A percentile compares a stretch with the other conserved stretches of the same genome.
Conservation (phyloP, 2,329 filamentous ascomycete genomes). For the Phialemoniopsis sp. region DNA sequence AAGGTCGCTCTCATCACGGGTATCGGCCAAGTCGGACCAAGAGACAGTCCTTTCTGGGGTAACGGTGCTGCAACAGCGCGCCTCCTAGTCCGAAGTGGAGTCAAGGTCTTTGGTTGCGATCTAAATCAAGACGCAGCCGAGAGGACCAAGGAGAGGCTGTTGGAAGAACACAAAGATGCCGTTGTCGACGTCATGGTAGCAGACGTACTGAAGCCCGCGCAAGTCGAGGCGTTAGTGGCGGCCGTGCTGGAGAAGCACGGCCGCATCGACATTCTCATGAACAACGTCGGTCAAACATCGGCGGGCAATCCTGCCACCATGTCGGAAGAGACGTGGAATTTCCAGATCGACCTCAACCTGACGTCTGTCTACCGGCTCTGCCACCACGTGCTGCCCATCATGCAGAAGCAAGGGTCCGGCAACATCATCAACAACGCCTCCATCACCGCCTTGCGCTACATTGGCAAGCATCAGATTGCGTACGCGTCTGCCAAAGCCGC, state of each 20-base stretch:
- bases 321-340: conserved; percentile 44
- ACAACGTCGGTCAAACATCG: conserved; percentile 39
- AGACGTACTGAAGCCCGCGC: conserved; percentile 39
- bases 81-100: conserved; percentile 34
- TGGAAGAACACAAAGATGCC: conserved; percentile 18
- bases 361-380: conserved; percentile 51
- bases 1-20: no score
- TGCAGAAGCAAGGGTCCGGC: conserved; percentile 41
- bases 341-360: conserved; percentile 49
- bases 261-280: conserved; percentile 10
- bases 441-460: conserved; percentile 48
- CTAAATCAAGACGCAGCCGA: conserved; percentile 25
- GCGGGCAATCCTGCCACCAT: conserved; percentile 36
- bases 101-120: conserved; percentile 36
- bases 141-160: conserved; percentile 19
- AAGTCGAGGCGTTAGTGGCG: conserved; percentile 39
- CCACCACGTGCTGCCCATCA: conserved; percentile 48
- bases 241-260: conserved; percentile 28
- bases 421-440: conserved; percentile 43
- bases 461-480: conserved; percentile 43
- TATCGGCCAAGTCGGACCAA: no score
- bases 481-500: conserved; percentile 49
- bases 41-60: conserved; percentile 34
- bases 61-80: conserved; percentile 35
- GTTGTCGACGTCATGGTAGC: conserved; percentile 26